Evolutionary conservation across 129 eudicot species (phyloP).

Genomic region (Kitagawia praeruptora): DNA sequence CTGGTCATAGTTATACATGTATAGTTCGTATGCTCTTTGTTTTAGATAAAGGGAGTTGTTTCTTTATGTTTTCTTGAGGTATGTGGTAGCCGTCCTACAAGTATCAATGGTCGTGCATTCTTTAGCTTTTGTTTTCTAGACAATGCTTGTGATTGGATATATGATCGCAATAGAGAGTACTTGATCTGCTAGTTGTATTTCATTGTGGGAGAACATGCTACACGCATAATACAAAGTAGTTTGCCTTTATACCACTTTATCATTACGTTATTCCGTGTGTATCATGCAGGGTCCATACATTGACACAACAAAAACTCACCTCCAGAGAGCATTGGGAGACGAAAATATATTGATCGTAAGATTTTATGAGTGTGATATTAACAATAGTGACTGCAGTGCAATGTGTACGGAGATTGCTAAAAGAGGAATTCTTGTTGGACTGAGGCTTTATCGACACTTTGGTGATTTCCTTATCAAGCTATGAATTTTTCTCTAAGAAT

Average conservation of each 20-base stretch:
- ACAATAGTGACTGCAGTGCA: neutral
- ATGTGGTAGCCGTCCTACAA: neutral
- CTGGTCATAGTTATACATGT: neutral
- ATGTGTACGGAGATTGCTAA: constrained; percentile 14
- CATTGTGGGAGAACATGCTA: neutral
- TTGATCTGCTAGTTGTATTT: neutral
- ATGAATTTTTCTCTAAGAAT: neutral
- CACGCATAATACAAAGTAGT: neutral
- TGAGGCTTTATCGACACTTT: constrained; percentile 24
- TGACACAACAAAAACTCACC: constrained; percentile 36
- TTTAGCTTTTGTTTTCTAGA: neutral
- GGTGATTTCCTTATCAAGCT: constrained; percentile 20
- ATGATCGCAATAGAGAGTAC: neutral
- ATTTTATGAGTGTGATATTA: constrained; percentile 17
- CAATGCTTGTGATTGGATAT: neutral
- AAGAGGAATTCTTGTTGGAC: constrained; percentile 22
- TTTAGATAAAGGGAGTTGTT: neutral
- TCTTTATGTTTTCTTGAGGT: neutral
- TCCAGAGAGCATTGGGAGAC: constrained; percentile 55
- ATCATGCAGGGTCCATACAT: constrained; percentile 45
- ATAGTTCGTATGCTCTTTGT: neutral
- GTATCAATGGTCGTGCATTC: neutral
- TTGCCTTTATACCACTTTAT: neutral
- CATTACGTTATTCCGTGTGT: neutral
- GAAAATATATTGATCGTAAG: constrained; percentile 49